Evolutionary conservation across 371 early-diverging fungal genomes (phyloP).

Genomic region (Circinella minor): DNA sequence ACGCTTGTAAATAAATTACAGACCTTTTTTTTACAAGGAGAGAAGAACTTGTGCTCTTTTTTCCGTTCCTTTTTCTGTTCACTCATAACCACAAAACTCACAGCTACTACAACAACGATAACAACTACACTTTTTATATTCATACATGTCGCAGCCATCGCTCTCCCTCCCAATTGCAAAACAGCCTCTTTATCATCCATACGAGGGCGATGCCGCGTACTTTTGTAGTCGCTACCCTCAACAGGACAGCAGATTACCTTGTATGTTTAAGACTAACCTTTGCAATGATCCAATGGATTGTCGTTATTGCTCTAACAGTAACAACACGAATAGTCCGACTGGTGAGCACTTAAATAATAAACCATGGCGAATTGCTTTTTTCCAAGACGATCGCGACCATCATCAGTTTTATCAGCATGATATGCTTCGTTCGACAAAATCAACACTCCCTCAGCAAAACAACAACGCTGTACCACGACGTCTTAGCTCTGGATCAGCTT

Average conservation of each 20-base stretch:
- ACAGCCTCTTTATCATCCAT: neutral
- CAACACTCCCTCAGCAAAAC: neutral
- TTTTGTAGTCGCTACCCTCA: neutral
- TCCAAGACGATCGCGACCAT: conserved; percentile 11
- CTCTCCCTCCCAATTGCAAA: neutral
- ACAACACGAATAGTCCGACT: neutral
- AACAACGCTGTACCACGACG: conserved; percentile 30
- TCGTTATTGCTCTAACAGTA: conserved; percentile 23
- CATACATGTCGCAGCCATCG: neutral
- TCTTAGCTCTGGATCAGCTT: conserved; percentile 48
- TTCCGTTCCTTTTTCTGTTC: conserved; percentile 3
- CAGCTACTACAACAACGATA: neutral
- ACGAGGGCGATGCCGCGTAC: neutral
- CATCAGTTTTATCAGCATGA: conserved; percentile 14
- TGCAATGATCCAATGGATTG: conserved; percentile 42
- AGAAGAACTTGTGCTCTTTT: conserved; percentile 6
- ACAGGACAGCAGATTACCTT: conserved; percentile 10
- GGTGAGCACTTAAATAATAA: conserved; percentile 13
- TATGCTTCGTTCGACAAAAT: conserved; percentile 11
- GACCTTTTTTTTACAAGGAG: neutral
- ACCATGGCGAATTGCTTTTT: conserved; percentile 37
- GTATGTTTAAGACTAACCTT: conserved; percentile 19
- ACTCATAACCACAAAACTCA: neutral
- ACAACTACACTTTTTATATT: neutral
- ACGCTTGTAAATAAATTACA: neutral